Percentiles rank a stretch among this genome's conserved stretches.
Conservation (phyloP, 1,284 basidiomycete genomes). For the Chondrostereum purpureum region DNA sequence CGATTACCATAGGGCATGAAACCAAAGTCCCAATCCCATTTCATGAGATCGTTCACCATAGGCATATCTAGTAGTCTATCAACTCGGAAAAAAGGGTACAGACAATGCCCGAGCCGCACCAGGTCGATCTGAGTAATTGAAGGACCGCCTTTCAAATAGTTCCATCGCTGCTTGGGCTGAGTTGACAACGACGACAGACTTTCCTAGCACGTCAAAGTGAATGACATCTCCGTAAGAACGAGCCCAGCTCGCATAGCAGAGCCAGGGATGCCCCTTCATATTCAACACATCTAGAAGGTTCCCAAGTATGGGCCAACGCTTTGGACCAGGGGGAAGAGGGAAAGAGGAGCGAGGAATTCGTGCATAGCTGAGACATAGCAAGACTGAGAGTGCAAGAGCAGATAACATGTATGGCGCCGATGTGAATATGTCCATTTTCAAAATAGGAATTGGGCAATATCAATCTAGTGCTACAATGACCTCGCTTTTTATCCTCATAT, state of each 20-base stretch:
- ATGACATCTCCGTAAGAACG: conserved; percentile 28
- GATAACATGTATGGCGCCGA: too few relatives aligned
- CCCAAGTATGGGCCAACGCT: background rate
- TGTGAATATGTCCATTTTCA: too few relatives aligned
- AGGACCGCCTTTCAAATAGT: conserved; percentile 38
- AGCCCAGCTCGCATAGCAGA: background rate
- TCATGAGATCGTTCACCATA: background rate
- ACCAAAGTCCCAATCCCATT: background rate
- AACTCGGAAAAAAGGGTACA: conserved; percentile 5
- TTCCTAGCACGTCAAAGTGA: conserved; percentile 37
- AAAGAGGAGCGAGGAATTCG: too few relatives aligned
- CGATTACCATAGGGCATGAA: background rate
- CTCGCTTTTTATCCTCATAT: too few relatives aligned
- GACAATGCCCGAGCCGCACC: conserved; percentile 15
- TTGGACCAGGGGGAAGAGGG: background rate
- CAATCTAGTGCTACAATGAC: too few relatives aligned
- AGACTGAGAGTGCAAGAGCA: too few relatives aligned
- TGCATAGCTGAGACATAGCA: too few relatives aligned
- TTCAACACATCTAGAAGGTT: background rate
- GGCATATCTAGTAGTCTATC: background rate
- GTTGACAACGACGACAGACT: conserved; percentile 37
- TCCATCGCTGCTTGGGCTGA: conserved; percentile 32
- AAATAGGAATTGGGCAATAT: too few relatives aligned
- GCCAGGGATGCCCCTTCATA: background rate
- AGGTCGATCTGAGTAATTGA: conserved; percentile 38